Evolutionary conservation across 2,329 filamentous ascomycete species (phyloP), one percentile per base, ranked within the genome.

Genomic region (Myriosclerotinia scirpicola): DNA sequence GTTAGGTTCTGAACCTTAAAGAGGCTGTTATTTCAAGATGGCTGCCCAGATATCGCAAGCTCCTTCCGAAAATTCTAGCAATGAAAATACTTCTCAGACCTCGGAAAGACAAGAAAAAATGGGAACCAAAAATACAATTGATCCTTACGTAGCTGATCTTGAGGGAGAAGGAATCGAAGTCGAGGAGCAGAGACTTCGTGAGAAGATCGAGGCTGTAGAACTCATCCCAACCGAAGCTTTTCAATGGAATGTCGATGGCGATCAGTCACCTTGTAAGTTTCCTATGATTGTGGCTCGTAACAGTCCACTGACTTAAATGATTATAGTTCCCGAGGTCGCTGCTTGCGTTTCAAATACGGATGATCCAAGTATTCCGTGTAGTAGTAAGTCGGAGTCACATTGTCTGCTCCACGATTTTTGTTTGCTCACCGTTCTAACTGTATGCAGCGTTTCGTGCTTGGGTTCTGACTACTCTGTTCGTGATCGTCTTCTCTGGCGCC

Each of bases 361-460:
- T 60, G 56, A 60, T 60, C 44, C 56, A 2, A 60, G 20, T 17
- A 50, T 38, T 6, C 56, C 30, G 22, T 60, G 56, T 15, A 60
- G 17, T 15, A 60, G 56, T 60, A 50, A 38, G 56, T 60, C 17
- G 11, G 22, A 17, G 4, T 6, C 15, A 9, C 9, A 1, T n/a
- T 30, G 22, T 30, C 1, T 22, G 20, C 44, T 1, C 5, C 20
- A 26, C n/a, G 2, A 17, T 22, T 1, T 6, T 3, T 30, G 6
- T 0, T 48, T 50, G 6, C 9, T 22, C 11, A 15, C 22, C 6
- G 2, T 60, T 5, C 56, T 60, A 7, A 60, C 12, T 11, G 11
- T 22, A 8, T 50, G 9, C 15, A 60, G 56, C 87, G 0, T 78
- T 89, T 26, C 82, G 87, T 54, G 86, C 85, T 26, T 89, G 87